A percentile compares a stretch with the other conserved stretches of the same genome.
Conservation (phyloP, 2,329 filamentous ascomycete species). For the Fusarium longipes region DNA sequence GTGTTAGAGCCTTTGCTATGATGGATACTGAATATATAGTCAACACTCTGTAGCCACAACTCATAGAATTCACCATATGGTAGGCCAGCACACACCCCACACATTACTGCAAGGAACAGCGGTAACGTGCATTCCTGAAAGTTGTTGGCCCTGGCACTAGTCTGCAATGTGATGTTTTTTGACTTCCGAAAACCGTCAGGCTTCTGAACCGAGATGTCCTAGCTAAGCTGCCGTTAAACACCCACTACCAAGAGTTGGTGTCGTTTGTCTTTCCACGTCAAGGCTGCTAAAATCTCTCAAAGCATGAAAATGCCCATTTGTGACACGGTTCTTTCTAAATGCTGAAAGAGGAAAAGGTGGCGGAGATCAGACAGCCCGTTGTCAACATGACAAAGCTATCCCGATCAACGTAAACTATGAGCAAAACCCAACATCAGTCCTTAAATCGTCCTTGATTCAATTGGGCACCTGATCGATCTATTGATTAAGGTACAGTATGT, state of each 20-base stretch:
- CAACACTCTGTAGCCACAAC: constrained; percentile 23
- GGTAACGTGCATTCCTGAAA: constrained; percentile 1
- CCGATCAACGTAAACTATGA: background rate
- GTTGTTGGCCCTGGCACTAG: constrained; percentile 28
- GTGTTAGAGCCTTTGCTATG: background rate
- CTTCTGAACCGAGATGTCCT: constrained; percentile 14
- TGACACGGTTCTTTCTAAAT: background rate
- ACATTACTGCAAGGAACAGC: constrained; percentile 26
- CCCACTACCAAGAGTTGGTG: constrained; percentile 8
- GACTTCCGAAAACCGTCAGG: constrained; percentile 17
- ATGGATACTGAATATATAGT: background rate
- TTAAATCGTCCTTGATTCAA: constrained; percentile 1
- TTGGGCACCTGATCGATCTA: background rate
- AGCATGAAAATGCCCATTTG: background rate
- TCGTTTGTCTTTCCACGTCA: constrained; percentile 5
- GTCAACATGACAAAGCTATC: background rate
- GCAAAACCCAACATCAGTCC: background rate
- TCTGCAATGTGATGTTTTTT: constrained; percentile 1
- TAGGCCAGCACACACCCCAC: constrained; percentile 5
- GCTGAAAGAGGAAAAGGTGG: background rate
- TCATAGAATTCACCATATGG: background rate
- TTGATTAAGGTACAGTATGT: background rate
- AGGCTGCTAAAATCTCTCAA: constrained; percentile 6
- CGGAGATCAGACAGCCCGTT: background rate
- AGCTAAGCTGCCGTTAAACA: constrained; percentile 7